Conservation (phyloP, 805 yeast species). For the Candida piceae region DNA sequence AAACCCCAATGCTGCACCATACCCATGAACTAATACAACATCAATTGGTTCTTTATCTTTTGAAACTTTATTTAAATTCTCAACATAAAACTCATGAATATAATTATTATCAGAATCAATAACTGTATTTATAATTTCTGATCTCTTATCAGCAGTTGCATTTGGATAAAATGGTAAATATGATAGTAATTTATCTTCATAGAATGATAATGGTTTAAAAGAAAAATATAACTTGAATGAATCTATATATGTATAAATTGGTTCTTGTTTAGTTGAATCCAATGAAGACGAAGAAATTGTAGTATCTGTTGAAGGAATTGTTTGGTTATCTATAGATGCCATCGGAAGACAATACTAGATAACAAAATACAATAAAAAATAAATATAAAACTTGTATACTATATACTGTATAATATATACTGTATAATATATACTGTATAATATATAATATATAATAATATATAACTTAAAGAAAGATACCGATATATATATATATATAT, state of each 20-base stretch:
- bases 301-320: neutral
- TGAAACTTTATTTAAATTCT: constrained; percentile 28
- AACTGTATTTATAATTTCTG: constrained; percentile 47
- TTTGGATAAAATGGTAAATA: constrained; percentile 56
- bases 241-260: constrained; percentile 13
- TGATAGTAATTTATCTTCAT: constrained; percentile 44
- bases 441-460: too few species aligned
- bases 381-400: too few species aligned
- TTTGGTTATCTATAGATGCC: neutral
- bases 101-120: constrained; percentile 40
- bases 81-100: constrained; percentile 72
- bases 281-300: neutral
- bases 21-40: constrained; percentile 82
- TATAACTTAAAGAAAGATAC: too few species aligned
- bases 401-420: too few species aligned
- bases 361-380: too few species aligned
- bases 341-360: too few species aligned
- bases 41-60: constrained; percentile 12
- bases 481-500: too few species aligned
- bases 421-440: too few species aligned
- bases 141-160: constrained; percentile 41
- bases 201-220: constrained; percentile 18
- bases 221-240: constrained; percentile 25
- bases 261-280: neutral
- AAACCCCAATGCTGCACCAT: constrained; percentile 85